A percentile compares a stretch with the other conserved stretches of the same genome.
Evolutionary conservation across 1,284 basidiomycete species (phyloP).

Genomic region (Pseudozyma tsukubaensis): DNA sequence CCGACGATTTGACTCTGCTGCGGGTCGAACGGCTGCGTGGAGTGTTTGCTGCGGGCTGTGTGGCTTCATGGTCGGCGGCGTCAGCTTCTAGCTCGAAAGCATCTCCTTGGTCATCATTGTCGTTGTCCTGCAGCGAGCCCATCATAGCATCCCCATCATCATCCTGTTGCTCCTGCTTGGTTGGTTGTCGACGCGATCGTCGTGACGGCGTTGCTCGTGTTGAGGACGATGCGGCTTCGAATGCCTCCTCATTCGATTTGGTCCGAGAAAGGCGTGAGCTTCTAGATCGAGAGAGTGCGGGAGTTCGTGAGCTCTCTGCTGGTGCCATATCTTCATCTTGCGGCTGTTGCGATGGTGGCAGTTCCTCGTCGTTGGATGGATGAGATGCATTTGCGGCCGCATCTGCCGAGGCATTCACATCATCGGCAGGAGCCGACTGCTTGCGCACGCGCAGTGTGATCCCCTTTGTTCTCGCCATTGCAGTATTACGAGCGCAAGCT

Average conservation of each 20-base stretch:
- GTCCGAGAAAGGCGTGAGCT: constrained; percentile 31
- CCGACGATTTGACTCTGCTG: constrained; percentile 24
- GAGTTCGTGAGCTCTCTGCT: constrained; percentile 9
- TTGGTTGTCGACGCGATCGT: constrained; percentile 35
- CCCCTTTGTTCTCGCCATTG: constrained; percentile 45
- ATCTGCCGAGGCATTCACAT: constrained; percentile 4
- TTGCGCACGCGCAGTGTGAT: constrained; percentile 48
- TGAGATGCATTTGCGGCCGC: constrained; percentile 2
- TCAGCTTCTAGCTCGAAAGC: constrained; percentile 11
- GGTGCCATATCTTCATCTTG: constrained; percentile 31
- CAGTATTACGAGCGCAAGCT: neutral
- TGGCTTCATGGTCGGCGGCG: constrained; percentile 9
- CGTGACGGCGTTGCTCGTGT: constrained; percentile 33
- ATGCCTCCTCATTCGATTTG: constrained; percentile 30
- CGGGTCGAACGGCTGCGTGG: constrained; percentile 31
- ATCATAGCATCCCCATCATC: constrained; percentile 20
- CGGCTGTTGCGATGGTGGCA: neutral
- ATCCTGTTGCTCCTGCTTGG: constrained; percentile 24
- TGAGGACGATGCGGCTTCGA: constrained; percentile 14
- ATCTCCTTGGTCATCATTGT: constrained; percentile 7
- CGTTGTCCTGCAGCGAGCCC: constrained; percentile 11
- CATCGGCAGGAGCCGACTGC: constrained; percentile 10
- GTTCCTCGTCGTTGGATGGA: neutral
- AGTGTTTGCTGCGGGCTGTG: constrained; percentile 10
- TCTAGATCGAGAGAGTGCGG: constrained; percentile 22